phyloP scores from a whole-genome alignment of 768 basidiomycete species.

The Melanogaster broomeanus region DNA sequence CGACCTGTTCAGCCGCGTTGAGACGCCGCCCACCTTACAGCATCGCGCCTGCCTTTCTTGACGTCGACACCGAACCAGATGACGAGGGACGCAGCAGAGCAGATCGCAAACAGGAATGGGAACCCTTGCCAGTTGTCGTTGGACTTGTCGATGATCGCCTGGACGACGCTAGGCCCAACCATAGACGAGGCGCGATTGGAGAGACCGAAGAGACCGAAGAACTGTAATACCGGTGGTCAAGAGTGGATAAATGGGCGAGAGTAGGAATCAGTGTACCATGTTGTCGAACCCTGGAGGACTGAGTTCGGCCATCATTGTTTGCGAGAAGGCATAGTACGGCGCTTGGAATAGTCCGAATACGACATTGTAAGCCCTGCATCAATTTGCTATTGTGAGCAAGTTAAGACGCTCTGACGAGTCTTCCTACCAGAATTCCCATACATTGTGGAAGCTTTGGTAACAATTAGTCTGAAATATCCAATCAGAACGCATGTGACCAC shows the following conservation, averaged over 20 bases:
- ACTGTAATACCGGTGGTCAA: conserved; percentile 40
- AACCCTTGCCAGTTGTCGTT: too few species aligned
- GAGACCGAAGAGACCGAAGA: conserved; percentile 85
- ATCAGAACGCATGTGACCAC: conserved; percentile 12
- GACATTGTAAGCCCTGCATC: conserved; percentile 71
- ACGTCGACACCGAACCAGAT: conserved; percentile 81
- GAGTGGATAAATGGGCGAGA: not conserved
- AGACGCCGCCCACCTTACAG: conserved; percentile 53
- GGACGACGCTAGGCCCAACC: conserved; percentile 85
- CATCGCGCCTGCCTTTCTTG: conserved; percentile 60
- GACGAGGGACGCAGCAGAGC: conserved; percentile 62
- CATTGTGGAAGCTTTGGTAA: conserved; percentile 63
- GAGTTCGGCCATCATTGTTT: conserved; percentile 89
- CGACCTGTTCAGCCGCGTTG: conserved; percentile 22
- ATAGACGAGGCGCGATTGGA: conserved; percentile 86
- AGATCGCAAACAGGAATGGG: too few species aligned
- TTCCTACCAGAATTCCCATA: conserved; percentile 82
- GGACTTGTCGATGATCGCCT: too few species aligned
- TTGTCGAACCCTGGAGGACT: too few species aligned
- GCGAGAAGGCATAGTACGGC: conserved; percentile 84
- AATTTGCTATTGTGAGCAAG: not conserved
- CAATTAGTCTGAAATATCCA: conserved; percentile 1
- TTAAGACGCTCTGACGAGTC: not conserved
- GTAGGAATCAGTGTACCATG: conserved; percentile 38
- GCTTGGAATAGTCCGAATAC: conserved; percentile 82